A percentile compares a stretch with the other conserved stretches of the same genome.
Conservation (phyloP, 495 filamentous ascomycete species). For the Aspergillus affinis region DNA sequence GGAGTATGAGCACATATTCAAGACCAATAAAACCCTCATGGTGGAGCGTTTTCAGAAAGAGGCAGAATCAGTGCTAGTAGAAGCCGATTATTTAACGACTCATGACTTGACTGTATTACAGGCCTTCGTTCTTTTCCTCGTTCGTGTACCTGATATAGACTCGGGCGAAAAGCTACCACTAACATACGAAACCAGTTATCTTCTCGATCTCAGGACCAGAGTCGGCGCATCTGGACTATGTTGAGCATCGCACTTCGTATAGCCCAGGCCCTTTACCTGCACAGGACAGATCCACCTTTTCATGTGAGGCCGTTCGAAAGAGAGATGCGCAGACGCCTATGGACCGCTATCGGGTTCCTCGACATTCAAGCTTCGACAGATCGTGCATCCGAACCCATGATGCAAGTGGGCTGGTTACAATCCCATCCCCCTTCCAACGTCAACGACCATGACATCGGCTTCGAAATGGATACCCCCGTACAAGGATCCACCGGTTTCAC, state of each 20-base stretch:
- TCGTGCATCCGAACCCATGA: conserved; percentile 41
- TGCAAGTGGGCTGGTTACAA: conserved; percentile 32
- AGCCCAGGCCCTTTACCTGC: conserved; percentile 65
- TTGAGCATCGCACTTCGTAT: conserved; percentile 67
- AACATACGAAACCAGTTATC: conserved; percentile 38
- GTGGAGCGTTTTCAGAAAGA: conserved; percentile 48
- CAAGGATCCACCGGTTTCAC: conserved; percentile 28
- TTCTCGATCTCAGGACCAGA: conserved; percentile 39
- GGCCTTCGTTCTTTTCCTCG: conserved; percentile 55
- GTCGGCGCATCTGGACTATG: conserved; percentile 54
- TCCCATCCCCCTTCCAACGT: conserved; percentile 30
- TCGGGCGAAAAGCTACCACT: not conserved
- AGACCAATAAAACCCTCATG: conserved; percentile 37
- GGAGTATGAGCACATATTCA: conserved; percentile 42
- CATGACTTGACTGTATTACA: conserved; percentile 57
- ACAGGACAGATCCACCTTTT: conserved; percentile 42
- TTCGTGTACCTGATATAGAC: conserved; percentile 19
- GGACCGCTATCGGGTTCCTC: conserved; percentile 36
- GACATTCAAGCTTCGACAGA: conserved; percentile 37
- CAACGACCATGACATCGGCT: conserved; percentile 35
- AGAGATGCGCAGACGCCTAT: conserved; percentile 38
- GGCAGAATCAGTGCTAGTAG: conserved; percentile 48
- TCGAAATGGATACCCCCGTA: conserved; percentile 24
- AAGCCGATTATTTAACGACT: conserved; percentile 52
- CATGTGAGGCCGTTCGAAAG: conserved; percentile 32